A percentile compares a stretch with the other conserved stretches of the same genome.
phyloP scores from a whole-genome alignment of 352 stramenopile genomes.

The Plasmopara viticola region DNA sequence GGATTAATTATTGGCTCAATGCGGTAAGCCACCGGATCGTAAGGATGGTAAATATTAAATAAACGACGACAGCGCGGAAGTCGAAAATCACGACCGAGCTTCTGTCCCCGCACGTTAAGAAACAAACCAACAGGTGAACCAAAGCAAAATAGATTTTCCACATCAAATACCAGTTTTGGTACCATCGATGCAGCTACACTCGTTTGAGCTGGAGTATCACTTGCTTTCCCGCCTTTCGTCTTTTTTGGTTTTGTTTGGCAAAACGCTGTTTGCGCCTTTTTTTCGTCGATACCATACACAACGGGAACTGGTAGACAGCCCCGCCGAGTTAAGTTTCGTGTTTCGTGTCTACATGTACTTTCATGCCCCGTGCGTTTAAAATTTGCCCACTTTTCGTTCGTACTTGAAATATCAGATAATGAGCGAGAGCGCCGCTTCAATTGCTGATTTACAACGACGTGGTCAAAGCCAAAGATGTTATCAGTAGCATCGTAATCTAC shows the following conservation, averaged over 20 bases:
- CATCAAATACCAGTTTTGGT: slow-evolving; percentile 64
- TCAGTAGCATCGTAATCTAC: too few relatives aligned
- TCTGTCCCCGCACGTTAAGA: slow-evolving; percentile 87
- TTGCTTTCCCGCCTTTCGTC: slow-evolving; percentile 2
- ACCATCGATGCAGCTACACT: slow-evolving; percentile 11
- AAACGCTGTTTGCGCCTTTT: too few relatives aligned
- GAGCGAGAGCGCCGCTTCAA: too few relatives aligned
- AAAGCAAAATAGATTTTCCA: slow-evolving; percentile 86
- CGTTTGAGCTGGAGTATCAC: slow-evolving; percentile 8
- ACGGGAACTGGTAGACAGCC: too few relatives aligned
- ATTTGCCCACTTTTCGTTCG: too few relatives aligned
- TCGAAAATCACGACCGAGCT: slow-evolving; percentile 54
- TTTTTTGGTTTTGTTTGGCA: slow-evolving; percentile 1
- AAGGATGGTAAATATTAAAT: slow-evolving; percentile 95
- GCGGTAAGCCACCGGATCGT: slow-evolving; percentile 92
- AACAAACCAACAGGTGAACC: slow-evolving; percentile 89
- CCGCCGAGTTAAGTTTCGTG: too few relatives aligned
- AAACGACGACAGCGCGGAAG: slow-evolving; percentile 77
- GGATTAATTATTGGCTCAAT: slow-evolving; percentile 92
- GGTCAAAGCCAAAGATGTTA: too few relatives aligned
- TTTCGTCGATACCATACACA: too few relatives aligned
- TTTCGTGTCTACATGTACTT: too few relatives aligned
- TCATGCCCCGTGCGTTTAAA: too few relatives aligned
- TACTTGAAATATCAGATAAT: too few relatives aligned
- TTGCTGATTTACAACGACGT: too few relatives aligned